These are phyloP conservation scores for Diaporthe ilicicola DNA, from an alignment of 2,329 filamentous ascomycete species.

Conservation along the genomic window DNA sequence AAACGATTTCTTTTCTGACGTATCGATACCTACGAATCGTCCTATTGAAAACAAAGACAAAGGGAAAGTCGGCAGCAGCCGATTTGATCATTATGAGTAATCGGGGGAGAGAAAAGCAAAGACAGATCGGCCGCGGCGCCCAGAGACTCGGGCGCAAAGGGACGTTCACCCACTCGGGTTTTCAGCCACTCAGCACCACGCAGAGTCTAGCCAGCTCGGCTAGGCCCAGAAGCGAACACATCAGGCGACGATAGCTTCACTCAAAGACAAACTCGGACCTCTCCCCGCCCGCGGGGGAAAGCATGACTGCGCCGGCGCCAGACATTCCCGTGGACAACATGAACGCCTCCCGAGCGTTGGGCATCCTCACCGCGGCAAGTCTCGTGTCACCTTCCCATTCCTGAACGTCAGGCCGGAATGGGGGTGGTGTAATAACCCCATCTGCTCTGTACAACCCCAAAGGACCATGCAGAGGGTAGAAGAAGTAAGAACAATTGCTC, in stretches of 20 bases:
- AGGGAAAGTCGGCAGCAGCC: not conserved
- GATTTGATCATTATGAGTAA: not conserved
- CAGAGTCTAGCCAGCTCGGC: not conserved
- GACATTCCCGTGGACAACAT: not conserved
- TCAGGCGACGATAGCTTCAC: conserved; percentile 20
- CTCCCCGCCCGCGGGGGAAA: not conserved
- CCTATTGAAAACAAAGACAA: not conserved
- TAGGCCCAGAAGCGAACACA: not conserved
- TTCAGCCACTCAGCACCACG: conserved; percentile 11
- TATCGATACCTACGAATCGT: not conserved
- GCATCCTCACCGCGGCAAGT: not conserved
- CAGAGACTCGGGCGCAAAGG: not conserved
- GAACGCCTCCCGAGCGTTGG: not conserved
- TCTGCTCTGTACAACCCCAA: conserved; percentile 9
- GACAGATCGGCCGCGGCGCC: not conserved
- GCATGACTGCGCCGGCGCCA: not conserved
- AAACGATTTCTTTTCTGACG: not conserved
- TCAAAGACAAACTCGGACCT: not conserved
- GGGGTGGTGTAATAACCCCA: not conserved
- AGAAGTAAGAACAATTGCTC: conserved; percentile 8
- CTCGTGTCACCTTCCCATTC: conserved; percentile 12
- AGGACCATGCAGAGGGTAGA: conserved; percentile 17
- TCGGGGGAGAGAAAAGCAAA: not conserved
- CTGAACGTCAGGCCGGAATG: conserved; percentile 4
- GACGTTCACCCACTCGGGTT: not conserved